These are phyloP conservation scores for Hibiscus tridactylites DNA, from an alignment of 345 rosid species.

Conservation along the genomic window DNA sequence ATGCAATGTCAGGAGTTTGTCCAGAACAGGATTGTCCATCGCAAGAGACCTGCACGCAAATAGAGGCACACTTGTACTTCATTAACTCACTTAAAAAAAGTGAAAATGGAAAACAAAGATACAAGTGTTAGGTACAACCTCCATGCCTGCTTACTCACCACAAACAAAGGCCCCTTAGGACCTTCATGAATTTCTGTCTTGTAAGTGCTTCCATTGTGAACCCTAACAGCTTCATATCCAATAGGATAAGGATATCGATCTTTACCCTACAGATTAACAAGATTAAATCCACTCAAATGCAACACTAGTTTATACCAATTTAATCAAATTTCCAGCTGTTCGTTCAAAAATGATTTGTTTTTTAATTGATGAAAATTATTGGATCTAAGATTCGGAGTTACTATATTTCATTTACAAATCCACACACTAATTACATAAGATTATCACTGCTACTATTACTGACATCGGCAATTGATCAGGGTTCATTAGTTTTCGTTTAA, in stretches of 20 bases:
- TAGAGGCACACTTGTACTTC: not conserved
- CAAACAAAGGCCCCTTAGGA: conserved; percentile 71
- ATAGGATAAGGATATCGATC: conserved; percentile 91
- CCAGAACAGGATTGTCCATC: conserved; percentile 60
- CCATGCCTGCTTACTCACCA: conserved; percentile 37
- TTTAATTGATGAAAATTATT: not conserved
- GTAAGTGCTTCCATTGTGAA: conserved; percentile 44
- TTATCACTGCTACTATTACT: not conserved
- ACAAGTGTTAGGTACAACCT: conserved; percentile 7
- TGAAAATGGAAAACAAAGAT: not conserved
- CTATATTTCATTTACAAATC: not conserved
- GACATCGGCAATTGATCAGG: not conserved
- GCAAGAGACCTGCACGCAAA: conserved; percentile 48
- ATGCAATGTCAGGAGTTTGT: conserved; percentile 71
- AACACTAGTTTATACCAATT: not conserved
- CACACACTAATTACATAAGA: not conserved
- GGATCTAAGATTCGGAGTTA: not conserved
- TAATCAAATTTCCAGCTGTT: not conserved
- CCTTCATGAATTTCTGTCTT: conserved; percentile 73
- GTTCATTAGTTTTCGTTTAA: not conserved
- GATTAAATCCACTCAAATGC: not conserved
- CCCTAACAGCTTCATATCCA: conserved; percentile 69
- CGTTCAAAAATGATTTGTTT: not conserved
- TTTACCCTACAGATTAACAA: conserved; percentile 49
- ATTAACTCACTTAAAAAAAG: not conserved